phyloP scores from a whole-genome alignment of 257 asterid species.

The Plantago major region DNA sequence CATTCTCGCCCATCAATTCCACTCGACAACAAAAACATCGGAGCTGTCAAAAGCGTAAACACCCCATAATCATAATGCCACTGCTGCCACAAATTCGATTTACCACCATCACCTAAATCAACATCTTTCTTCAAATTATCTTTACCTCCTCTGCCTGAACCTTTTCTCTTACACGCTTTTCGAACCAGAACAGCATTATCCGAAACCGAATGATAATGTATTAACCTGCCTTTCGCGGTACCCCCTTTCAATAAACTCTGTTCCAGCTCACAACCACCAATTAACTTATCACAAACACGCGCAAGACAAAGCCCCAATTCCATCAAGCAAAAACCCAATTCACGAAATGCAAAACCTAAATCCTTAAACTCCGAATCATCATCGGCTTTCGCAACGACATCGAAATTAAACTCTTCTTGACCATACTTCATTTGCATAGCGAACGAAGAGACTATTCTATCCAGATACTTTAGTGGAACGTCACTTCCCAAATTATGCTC shows the following conservation, averaged over 20 bases:
- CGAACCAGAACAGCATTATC: conserved; percentile 43
- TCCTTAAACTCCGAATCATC: conserved; percentile 36
- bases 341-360: conserved; percentile 47
- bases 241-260: conserved; percentile 62
- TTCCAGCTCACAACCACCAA: conserved; percentile 71
- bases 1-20: conserved; percentile 35
- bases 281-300: conserved; percentile 56
- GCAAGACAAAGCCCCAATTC: conserved; percentile 70
- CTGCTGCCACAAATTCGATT: conserved; percentile 68
- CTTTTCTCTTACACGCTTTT: conserved; percentile 32
- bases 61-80: conserved; percentile 97
- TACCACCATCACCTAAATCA: conserved; percentile 15
- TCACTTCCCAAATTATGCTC: conserved; percentile 86
- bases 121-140: conserved; percentile 15
- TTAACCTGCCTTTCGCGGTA: conserved; percentile 74
- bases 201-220: conserved; percentile 66
- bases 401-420: conserved; percentile 23
- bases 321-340: conserved; percentile 74
- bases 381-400: conserved; percentile 14
- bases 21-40: conserved; percentile 52
- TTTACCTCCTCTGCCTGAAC: conserved; percentile 13
- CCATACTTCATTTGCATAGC: conserved; percentile 77
- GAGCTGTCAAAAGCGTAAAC: conserved; percentile 66
- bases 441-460: conserved; percentile 76
- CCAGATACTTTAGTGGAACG: conserved; percentile 59